Percentiles rank a stretch among this genome's conserved stretches.
These are phyloP conservation scores for Symbiodinium pilosum DNA, from an alignment of 73 alveolate species.

Conservation along the genomic window DNA sequence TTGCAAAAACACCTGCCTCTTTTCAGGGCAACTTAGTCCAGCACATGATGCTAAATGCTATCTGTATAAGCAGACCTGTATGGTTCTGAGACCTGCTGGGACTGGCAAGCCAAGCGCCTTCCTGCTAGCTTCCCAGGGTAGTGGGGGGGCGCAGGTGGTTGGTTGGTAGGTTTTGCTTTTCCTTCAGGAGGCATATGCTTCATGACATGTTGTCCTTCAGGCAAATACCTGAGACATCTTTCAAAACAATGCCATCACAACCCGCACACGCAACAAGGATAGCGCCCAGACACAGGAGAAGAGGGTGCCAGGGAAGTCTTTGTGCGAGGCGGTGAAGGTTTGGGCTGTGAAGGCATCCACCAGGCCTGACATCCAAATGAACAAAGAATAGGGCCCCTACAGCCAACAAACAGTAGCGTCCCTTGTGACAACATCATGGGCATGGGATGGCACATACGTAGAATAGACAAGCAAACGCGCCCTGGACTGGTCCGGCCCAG, in stretches of 20 bases:
- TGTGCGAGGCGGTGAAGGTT: slow-evolving; percentile 26
- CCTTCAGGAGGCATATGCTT: too few relatives aligned
- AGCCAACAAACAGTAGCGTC: background rate
- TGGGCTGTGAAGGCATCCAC: slow-evolving; percentile 59
- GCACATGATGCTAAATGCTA: too few relatives aligned
- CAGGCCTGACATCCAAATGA: background rate
- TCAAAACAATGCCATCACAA: background rate
- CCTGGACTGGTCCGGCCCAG: background rate
- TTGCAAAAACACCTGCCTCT: background rate
- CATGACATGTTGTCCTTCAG: too few relatives aligned
- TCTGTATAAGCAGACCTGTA: too few relatives aligned
- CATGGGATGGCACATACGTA: too few relatives aligned
- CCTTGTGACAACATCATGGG: too few relatives aligned
- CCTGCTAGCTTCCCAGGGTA: too few relatives aligned
- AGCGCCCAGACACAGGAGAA: slow-evolving; percentile 5
- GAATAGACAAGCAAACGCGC: background rate
- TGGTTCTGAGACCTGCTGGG: too few relatives aligned
- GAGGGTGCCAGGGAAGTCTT: slow-evolving; percentile 14
- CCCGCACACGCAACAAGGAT: background rate
- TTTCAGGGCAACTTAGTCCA: background rate
- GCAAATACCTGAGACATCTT: background rate
- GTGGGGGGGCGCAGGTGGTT: too few relatives aligned
- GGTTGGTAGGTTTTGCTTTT: too few relatives aligned
- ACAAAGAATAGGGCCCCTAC: background rate
- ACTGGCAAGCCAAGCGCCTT: too few relatives aligned